A percentile compares a stretch with the other conserved stretches of the same genome.
These are phyloP conservation scores for Cicer arietinum DNA, from an alignment of 306 rosid genomes.

Conservation along the genomic window DNA sequence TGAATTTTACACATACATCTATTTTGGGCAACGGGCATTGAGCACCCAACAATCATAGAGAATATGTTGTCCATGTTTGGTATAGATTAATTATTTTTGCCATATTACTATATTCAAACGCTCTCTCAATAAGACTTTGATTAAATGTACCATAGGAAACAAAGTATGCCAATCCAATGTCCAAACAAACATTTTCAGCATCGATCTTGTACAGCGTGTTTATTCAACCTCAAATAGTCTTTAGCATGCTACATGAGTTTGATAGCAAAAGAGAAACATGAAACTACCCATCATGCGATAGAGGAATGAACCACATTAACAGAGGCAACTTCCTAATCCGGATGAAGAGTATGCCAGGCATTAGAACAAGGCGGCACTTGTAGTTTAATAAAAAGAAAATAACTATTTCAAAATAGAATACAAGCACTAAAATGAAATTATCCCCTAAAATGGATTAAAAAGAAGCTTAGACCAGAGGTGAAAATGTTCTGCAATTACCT, in stretches of 20 bases:
- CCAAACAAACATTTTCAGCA: neutral
- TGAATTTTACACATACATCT: neutral
- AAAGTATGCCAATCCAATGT: neutral
- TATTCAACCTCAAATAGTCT: slow-evolving; percentile 2
- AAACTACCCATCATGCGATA: neutral
- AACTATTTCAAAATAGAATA: neutral
- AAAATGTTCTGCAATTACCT: slow-evolving; percentile 62
- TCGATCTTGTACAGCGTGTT: neutral
- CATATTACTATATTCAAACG: neutral
- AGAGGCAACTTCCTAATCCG: neutral
- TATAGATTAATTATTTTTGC: neutral
- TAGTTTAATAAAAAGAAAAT: neutral
- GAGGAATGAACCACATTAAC: neutral
- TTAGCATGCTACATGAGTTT: neutral
- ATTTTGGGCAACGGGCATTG: neutral
- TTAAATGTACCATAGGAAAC: neutral
- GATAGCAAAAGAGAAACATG: slow-evolving; percentile 9
- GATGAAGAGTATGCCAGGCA: neutral
- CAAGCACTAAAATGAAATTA: slow-evolving; percentile 18
- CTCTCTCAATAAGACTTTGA: neutral
- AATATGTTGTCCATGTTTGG: slow-evolving; percentile 3
- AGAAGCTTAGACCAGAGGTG: slow-evolving; percentile 6
- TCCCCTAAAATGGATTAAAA: slow-evolving; percentile 4
- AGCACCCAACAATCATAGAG: neutral
- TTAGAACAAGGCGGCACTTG: slow-evolving; percentile 6